phyloP scores from a whole-genome alignment of 225 moss, liverwort and hornwort species.

The Pleurozium schreberi region DNA sequence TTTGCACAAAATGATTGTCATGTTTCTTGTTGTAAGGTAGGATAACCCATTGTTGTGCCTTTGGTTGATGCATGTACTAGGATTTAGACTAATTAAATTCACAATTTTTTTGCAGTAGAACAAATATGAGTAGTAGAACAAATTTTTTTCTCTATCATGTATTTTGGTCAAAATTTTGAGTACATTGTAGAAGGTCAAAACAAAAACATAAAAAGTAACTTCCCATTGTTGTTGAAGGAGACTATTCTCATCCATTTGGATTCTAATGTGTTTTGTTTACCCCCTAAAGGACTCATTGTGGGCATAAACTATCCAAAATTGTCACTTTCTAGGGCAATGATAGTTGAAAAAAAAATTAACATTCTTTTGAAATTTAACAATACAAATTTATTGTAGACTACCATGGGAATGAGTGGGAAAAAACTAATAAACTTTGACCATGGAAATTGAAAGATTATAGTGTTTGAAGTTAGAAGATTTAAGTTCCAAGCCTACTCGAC shows the following conservation, averaged over 20 bases:
- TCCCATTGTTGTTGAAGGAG: neutral
- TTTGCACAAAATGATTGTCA: neutral
- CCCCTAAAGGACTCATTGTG: neutral
- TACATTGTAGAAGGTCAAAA: neutral
- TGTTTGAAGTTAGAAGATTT: neutral
- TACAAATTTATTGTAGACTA: neutral
- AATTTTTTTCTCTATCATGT: neutral
- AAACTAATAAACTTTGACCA: accelerated
- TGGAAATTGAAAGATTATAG: neutral
- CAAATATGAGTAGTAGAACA: neutral
- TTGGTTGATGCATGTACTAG: neutral
- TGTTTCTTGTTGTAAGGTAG: neutral
- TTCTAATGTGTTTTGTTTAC: neutral
- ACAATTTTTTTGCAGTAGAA: neutral
- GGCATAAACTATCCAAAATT: too few relatives aligned
- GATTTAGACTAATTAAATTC: too few relatives aligned
- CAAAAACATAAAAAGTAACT: neutral
- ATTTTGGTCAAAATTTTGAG: neutral
- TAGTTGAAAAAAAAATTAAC: neutral
- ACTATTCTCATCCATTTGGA: neutral
- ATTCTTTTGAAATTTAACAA: neutral
- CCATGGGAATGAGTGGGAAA: neutral
- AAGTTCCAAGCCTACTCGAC: accelerated
- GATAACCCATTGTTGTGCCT: neutral
- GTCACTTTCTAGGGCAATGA: neutral